Percentiles rank a stretch among this genome's conserved stretches.
phyloP scores from a whole-genome alignment of 768 basidiomycete genomes.

The Amyloporia xantha region DNA sequence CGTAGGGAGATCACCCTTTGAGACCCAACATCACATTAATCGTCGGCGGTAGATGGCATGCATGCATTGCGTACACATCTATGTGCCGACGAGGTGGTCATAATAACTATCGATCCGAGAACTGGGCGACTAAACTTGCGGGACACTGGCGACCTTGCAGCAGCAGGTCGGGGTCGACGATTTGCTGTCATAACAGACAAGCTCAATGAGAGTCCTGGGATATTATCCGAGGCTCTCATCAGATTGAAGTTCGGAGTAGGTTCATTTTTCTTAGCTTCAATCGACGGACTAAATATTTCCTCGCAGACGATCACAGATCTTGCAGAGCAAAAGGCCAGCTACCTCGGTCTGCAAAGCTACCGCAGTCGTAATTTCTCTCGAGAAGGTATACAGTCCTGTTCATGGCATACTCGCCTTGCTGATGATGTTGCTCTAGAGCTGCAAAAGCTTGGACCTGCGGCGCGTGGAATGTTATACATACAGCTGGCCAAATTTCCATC shows the following conservation, averaged over 20 bases:
- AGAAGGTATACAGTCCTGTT: conserved; percentile 64
- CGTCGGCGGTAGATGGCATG: conserved; percentile 35
- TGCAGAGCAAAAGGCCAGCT: conserved; percentile 79
- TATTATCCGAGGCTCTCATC: conserved; percentile 51
- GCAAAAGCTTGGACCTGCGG: conserved; percentile 58
- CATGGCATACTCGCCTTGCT: background rate
- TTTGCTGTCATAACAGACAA: conserved; percentile 52
- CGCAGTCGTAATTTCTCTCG: conserved; percentile 58
- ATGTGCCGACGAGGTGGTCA: conserved; percentile 70
- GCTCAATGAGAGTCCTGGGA: conserved; percentile 63
- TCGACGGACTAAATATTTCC: background rate
- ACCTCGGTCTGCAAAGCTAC: conserved; percentile 75
- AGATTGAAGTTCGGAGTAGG: conserved; percentile 59
- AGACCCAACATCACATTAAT: conserved; percentile 2
- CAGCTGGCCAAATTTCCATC: conserved; percentile 69
- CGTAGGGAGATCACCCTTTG: conserved; percentile 9
- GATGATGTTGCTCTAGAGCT: conserved; percentile 40
- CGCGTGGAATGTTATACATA: conserved; percentile 64
- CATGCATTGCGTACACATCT: conserved; percentile 62
- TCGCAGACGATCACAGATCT: conserved; percentile 77
- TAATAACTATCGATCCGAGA: conserved; percentile 71
- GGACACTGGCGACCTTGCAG: conserved; percentile 76
- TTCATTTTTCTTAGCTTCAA: background rate
- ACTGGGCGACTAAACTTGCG: conserved; percentile 74
- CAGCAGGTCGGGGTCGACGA: conserved; percentile 63